Evolutionary conservation across 148 eudicot species (phyloP).

Genomic region (Talinum fruticosum): DNA sequence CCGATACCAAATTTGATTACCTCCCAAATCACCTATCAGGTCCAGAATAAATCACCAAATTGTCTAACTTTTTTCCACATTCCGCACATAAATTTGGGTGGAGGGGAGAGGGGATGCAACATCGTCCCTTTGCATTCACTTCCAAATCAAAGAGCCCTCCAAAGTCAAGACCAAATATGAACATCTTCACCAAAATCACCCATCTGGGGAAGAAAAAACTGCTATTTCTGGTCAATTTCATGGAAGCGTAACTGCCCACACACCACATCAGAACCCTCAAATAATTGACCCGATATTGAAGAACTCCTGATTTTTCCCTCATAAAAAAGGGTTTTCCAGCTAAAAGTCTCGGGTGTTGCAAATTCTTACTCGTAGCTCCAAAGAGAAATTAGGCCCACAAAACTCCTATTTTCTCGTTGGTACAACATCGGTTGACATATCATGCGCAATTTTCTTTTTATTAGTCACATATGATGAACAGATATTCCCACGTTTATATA

Average conservation of each 20-base stretch:
- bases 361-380: background rate
- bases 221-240: background rate
- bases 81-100: too few species aligned
- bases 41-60: background rate
- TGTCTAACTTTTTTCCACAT: too few species aligned
- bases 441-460: too few species aligned
- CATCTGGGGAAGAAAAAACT: constrained; percentile 8
- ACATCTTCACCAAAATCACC: background rate
- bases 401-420: too few species aligned
- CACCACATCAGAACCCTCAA: background rate
- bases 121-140: background rate
- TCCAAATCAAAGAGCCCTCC: too few species aligned
- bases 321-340: background rate
- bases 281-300: background rate
- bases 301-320: background rate
- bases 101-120: background rate
- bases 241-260: background rate
- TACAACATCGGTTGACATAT: too few species aligned
- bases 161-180: too few species aligned
- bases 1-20: background rate
- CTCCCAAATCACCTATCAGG: constrained; percentile 2
- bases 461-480: too few species aligned
- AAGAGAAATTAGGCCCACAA: too few species aligned
- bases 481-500: too few species aligned
- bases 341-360: too few species aligned